Conservation (phyloP, 2,329 filamentous ascomycete genomes). For the Mollisiaceae sp. region DNA sequence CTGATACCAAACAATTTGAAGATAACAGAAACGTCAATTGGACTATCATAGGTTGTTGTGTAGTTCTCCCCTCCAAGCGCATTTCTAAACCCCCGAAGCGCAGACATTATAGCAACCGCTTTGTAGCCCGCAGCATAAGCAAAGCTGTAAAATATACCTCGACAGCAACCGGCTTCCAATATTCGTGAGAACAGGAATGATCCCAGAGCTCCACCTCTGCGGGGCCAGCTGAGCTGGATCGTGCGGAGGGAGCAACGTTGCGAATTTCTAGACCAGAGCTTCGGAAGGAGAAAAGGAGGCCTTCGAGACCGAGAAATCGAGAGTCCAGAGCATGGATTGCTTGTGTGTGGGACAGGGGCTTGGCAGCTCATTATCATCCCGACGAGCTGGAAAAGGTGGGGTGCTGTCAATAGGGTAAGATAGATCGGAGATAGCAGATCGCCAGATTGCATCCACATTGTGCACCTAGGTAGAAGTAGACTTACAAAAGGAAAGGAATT, state of each 20-base stretch:
- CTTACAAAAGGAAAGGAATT: too few relatives aligned
- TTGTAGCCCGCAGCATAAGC: conserved; percentile 35
- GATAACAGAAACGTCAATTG: too few relatives aligned
- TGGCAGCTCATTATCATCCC: conserved; percentile 39
- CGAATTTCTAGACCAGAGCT: conserved; percentile 12
- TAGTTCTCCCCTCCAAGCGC: background rate
- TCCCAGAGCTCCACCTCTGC: conserved; percentile 14
- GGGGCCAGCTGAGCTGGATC: conserved; percentile 8
- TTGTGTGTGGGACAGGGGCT: conserved; percentile 34
- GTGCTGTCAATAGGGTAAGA: conserved; percentile 10
- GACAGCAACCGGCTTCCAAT: conserved; percentile 34
- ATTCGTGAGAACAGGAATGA: conserved; percentile 14
- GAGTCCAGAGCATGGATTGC: conserved; percentile 41
- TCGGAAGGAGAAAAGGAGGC: conserved; percentile 34
- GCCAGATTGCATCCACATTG: background rate
- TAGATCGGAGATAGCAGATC: background rate
- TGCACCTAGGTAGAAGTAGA: too few relatives aligned
- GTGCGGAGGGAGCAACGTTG: conserved; percentile 9
- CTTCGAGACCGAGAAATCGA: conserved; percentile 35
- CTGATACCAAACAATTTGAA: too few relatives aligned
- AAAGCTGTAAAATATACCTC: conserved; percentile 34
- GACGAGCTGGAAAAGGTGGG: conserved; percentile 30
- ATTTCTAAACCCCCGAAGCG: conserved; percentile 25
- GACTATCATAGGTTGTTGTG: too few relatives aligned
- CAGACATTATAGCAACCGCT: conserved; percentile 36